A percentile compares a stretch with the other conserved stretches of the same genome.
Conservation (phyloP, 305 asterid species). For the Withania somnifera region DNA sequence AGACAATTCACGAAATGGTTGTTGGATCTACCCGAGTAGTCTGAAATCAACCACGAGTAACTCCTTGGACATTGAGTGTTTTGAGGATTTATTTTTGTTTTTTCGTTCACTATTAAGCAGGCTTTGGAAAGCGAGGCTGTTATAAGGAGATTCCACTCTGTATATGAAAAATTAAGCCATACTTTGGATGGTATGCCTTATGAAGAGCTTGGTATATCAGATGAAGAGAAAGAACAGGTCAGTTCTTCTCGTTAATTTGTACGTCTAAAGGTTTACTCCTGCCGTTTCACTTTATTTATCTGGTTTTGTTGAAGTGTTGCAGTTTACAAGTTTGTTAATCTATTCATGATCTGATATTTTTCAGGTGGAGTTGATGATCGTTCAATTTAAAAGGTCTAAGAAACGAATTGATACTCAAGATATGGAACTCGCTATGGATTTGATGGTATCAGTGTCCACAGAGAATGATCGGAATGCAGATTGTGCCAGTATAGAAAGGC, state of each 20-base stretch:
- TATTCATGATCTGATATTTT: not conserved
- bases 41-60: no score
- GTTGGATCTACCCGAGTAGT: no score
- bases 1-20: no score
- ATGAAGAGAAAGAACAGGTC: slow-evolving; percentile 73
- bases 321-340: no score
- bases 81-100: not conserved
- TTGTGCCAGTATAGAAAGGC: slow-evolving; percentile 60
- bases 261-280: no score
- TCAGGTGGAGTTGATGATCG: slow-evolving; percentile 54
- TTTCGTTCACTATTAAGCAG: slow-evolving; percentile 19
- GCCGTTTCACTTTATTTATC: no score
- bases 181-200: slow-evolving; percentile 71
- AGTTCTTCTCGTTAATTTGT: no score
- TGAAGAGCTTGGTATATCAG: slow-evolving; percentile 64
- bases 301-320: not conserved
- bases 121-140: slow-evolving; percentile 68
- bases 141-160: slow-evolving; percentile 46
- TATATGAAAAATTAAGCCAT: slow-evolving; percentile 46
- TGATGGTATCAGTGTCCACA: slow-evolving; percentile 59
- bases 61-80: no score
- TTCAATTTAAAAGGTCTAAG: slow-evolving; percentile 54
- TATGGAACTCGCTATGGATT: slow-evolving; percentile 83
- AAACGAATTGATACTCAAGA: slow-evolving; percentile 62
- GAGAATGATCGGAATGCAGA: slow-evolving; percentile 57